Conservation (phyloP, 306 rosid species). For the Ormosia semicastrata region DNA sequence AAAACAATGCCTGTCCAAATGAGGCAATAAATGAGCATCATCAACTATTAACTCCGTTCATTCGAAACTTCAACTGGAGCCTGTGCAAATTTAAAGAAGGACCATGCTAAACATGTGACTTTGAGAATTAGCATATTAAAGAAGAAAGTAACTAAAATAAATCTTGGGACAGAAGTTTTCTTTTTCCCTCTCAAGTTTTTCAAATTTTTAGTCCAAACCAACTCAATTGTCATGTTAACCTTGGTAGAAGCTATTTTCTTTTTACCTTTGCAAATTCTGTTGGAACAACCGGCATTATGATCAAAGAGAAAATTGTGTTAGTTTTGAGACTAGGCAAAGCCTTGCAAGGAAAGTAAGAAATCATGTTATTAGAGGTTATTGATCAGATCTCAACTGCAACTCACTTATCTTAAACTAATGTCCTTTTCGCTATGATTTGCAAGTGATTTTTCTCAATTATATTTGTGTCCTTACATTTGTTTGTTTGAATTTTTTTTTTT, state of each 20-base stretch:
- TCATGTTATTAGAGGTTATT: background rate
- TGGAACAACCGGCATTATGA: slow-evolving; percentile 53
- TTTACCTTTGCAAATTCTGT: slow-evolving; percentile 27
- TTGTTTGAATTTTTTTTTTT: background rate
- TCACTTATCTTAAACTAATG: background rate
- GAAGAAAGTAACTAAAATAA: slow-evolving; percentile 17
- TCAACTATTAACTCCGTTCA: background rate
- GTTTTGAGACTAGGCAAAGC: slow-evolving; percentile 29
- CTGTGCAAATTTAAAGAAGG: slow-evolving; percentile 15
- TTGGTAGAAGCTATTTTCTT: slow-evolving; percentile 34
- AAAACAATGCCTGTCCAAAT: background rate
- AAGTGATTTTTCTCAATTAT: background rate
- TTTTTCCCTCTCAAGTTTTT: slow-evolving; percentile 48
- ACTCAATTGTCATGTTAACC: slow-evolving; percentile 1
- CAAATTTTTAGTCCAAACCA: slow-evolving; percentile 42
- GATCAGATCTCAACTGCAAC: slow-evolving; percentile 37
- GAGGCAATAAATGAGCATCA: background rate
- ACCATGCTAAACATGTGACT: background rate
- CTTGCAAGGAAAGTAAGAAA: slow-evolving; percentile 52
- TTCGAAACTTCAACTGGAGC: slow-evolving; percentile 35
- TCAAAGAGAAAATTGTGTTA: background rate
- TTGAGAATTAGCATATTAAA: slow-evolving; percentile 23
- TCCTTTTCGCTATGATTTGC: background rate
- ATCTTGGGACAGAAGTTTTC: slow-evolving; percentile 28
- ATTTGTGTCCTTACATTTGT: background rate